These are phyloP conservation scores for Geotrichum histeridarum DNA, from an alignment of 1,139 yeast genomes.

Conservation along the genomic window DNA sequence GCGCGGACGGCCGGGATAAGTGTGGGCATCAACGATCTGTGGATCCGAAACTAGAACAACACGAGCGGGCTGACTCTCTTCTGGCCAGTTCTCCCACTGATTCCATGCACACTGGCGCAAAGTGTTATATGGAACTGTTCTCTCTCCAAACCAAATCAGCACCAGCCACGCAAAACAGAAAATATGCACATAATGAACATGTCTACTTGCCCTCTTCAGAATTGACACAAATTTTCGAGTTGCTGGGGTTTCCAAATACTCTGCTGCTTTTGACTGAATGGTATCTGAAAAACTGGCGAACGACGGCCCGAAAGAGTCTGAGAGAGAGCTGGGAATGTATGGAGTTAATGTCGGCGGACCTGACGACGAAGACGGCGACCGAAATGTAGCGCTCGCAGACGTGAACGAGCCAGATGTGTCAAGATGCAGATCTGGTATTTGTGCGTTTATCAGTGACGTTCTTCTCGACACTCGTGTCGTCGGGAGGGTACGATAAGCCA, in stretches of 20 bases:
- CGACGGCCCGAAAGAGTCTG: not conserved
- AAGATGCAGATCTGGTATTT: conserved; percentile 8
- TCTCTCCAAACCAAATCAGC: conserved; percentile 55
- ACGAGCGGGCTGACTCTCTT: conserved; percentile 45
- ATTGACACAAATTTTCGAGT: not conserved
- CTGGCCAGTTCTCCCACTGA: conserved; percentile 54
- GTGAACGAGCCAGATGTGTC: conserved; percentile 9
- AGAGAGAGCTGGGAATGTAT: not conserved
- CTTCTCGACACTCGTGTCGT: conserved; percentile 14
- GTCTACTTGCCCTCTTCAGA: not conserved
- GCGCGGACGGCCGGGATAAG: conserved; percentile 45
- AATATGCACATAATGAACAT: conserved; percentile 9
- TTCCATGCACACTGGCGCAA: conserved; percentile 58
- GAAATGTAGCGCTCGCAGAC: not conserved
- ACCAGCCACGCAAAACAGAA: conserved; percentile 45
- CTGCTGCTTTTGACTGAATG: not conserved
- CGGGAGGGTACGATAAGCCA: conserved; percentile 8
- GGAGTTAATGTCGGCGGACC: not conserved
- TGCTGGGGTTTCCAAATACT: conserved; percentile 1
- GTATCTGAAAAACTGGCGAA: not conserved
- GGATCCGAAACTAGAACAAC: conserved; percentile 86
- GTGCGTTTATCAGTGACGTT: conserved; percentile 5
- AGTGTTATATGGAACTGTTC: conserved; percentile 48
- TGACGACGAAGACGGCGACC: not conserved
- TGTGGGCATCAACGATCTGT: conserved; percentile 75